Conservation (phyloP, 2,329 filamentous ascomycete species). For the Scleromitrula shiraiana region DNA sequence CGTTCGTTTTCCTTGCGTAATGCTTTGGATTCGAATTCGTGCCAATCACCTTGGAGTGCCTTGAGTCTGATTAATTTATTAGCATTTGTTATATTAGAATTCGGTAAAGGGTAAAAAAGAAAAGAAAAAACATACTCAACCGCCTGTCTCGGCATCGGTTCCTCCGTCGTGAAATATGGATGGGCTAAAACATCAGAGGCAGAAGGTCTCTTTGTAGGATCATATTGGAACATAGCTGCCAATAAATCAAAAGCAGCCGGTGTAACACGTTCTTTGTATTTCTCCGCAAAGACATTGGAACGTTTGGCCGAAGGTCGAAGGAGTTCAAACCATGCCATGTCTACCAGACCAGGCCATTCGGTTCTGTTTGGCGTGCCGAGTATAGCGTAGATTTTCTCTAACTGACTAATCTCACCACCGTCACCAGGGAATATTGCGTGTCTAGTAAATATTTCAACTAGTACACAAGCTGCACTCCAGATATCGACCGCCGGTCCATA, state of each 20-base stretch:
- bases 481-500: constrained; percentile 89
- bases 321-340: constrained; percentile 96
- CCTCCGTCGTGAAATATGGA: constrained; percentile 78
- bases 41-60: constrained; percentile 86
- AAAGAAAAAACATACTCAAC: constrained; percentile 56
- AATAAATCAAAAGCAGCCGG: constrained; percentile 78
- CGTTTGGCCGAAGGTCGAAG: constrained; percentile 69
- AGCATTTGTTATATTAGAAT: neutral
- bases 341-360: constrained; percentile 84
- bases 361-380: constrained; percentile 77
- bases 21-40: constrained; percentile 96
- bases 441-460: constrained; percentile 92
- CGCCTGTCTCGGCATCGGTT: constrained; percentile 68
- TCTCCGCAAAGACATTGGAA: constrained; percentile 70
- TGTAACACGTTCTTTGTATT: constrained; percentile 70
- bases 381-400: constrained; percentile 93
- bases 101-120: neutral
- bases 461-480: constrained; percentile 95
- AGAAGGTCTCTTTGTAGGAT: constrained; percentile 74
- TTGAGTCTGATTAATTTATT: constrained; percentile 46
- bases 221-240: constrained; percentile 77
- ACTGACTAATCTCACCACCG: constrained; percentile 88
- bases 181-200: constrained; percentile 80
- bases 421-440: constrained; percentile 93
- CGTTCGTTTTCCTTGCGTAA: constrained; percentile 82